Conservation (phyloP, 73 alveolate genomes). For the Paramecium biaurelia region DNA sequence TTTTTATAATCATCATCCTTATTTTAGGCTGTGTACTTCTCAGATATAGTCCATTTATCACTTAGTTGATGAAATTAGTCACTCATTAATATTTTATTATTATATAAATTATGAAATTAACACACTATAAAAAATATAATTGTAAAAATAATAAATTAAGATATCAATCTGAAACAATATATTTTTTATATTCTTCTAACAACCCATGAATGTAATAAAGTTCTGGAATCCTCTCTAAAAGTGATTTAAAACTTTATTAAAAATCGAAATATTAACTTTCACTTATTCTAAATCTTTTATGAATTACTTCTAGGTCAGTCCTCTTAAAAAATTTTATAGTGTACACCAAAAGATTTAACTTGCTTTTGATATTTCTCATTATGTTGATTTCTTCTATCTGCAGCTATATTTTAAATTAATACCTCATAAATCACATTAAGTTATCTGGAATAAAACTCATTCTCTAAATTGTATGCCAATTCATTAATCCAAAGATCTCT, state of each 20-base stretch:
- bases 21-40: neutral
- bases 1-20: neutral
- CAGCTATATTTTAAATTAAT: neutral
- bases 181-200: neutral
- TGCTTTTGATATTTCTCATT: neutral
- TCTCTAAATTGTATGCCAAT: neutral
- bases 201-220: neutral
- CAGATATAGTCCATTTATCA: constrained; percentile 14
- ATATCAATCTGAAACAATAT: neutral
- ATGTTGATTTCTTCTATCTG: neutral
- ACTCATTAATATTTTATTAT: neutral
- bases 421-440: neutral
- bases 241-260: neutral
- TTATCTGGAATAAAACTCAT: neutral
- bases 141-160: neutral
- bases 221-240: neutral
- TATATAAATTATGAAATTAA: neutral
- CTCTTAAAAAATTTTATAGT: neutral
- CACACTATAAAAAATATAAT: too few species aligned
- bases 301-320: neutral
- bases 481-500: neutral
- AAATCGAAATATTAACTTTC: neutral
- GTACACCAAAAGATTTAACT: neutral
- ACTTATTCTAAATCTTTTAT: neutral
- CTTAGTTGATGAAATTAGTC: neutral